Conservation (phyloP, 2,329 filamentous ascomycete genomes). For the Dichotomopilus funicola region DNA sequence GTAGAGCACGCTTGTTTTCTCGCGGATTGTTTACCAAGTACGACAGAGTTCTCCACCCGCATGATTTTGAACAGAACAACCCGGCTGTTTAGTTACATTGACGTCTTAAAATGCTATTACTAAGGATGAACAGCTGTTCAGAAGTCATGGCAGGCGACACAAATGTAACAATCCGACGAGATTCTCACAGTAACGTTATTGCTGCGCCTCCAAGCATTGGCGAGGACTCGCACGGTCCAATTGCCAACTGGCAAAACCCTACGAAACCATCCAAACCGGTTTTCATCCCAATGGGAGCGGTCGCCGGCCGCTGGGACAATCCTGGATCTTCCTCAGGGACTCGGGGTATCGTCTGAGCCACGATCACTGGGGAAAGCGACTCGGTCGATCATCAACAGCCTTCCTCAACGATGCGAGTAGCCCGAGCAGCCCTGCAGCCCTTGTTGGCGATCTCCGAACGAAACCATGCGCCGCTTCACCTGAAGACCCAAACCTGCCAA, state of each 20-base stretch:
- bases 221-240: not conserved
- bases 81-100: too few species aligned
- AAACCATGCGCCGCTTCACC: not conserved
- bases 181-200: not conserved
- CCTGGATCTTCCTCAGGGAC: not conserved
- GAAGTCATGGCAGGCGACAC: not conserved
- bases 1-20: too few species aligned
- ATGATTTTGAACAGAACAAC: too few species aligned
- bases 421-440: not conserved
- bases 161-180: not conserved
- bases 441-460: constrained; percentile 2
- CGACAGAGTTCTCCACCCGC: too few species aligned
- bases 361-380: not conserved
- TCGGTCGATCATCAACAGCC: not conserved
- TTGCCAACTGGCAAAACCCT: not conserved
- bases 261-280: not conserved
- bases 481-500: too few species aligned
- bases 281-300: not conserved
- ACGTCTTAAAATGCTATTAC: not conserved
- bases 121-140: not conserved
- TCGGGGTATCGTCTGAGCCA: not conserved
- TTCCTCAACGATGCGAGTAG: too few species aligned
- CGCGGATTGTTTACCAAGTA: too few species aligned
- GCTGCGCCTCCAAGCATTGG: not conserved
- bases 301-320: not conserved